Base-by-base conservation (phyloP, 1,284 basidiomycete genomes). In the Moniliella sp. region DNA sequence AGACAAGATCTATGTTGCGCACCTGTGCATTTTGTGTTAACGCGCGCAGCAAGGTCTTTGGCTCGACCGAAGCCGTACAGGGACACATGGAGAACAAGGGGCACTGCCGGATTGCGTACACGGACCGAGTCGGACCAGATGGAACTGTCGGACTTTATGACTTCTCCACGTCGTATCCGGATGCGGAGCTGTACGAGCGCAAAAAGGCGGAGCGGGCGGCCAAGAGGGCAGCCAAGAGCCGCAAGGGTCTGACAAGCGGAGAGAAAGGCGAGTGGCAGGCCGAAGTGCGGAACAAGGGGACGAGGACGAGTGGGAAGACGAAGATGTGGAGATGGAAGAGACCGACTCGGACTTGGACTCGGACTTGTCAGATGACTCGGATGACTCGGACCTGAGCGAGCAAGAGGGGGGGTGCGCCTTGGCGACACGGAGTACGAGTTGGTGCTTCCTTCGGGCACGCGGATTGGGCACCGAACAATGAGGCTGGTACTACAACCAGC, bases 81-180 rank as follows among this genome's bases (percentile, higher is more conserved):
- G 47, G 50, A 23, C 56, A 59, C 36, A 59, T 59, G 56, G 12
- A 53, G 18, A 54, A 59, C 41, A 59, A 59, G 40, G 47, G 37
- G 26, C 91, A 99, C 53, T 93, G 86, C 70, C 93, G 93, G 64
- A 73, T 99, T 39, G 78, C 81, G 0, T 97, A 93, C 60, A 78
- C 83, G 34, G 88, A 94, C 48, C n/a, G n/a, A n/a, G n/a, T n/a
- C n/a, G n/a, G n/a, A n/a, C n/a, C n/a, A n/a, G n/a, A n/a, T n/a
- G n/a, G n/a, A n/a, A n/a, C n/a, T n/a, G n/a, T n/a, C n/a, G n/a
- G n/a, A n/a, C 94, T 71, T 58, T 99, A 94, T 64, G 82, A 93
- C 62, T 97, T 88, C 61, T 70, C 73, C 0, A 64, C 69, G 1
- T 80, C 76, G 12, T 86, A 86, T 52, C 75, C 76, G 0, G 61